A percentile compares a stretch with the other conserved stretches of the same genome.
phyloP scores from a whole-genome alignment of 2,329 filamentous ascomycete species.

The Teratosphaeriaceae sp. region DNA sequence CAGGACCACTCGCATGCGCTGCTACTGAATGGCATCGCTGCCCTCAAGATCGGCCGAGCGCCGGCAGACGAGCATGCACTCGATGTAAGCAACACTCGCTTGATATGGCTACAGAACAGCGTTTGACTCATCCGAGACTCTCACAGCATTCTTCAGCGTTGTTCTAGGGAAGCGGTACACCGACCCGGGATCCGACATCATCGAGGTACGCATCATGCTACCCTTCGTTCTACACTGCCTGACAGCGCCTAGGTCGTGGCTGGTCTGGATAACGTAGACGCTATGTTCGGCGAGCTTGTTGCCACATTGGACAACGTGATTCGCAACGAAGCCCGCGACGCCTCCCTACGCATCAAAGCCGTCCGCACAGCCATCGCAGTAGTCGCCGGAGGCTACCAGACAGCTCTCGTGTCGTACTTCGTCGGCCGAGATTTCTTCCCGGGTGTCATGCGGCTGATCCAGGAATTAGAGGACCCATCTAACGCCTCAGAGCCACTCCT shows the following conservation, averaged over 20 bases:
- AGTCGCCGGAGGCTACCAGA: conserved; percentile 88
- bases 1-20: conserved; percentile 67
- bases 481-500: conserved; percentile 65
- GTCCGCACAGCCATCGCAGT: conserved; percentile 76
- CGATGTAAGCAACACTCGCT: conserved; percentile 57
- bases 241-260: conserved; percentile 79
- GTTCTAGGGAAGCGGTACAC: conserved; percentile 86
- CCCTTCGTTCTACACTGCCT: too few species aligned
- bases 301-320: conserved; percentile 75
- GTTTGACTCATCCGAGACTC: conserved; percentile 58
- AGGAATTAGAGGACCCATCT: conserved; percentile 63
- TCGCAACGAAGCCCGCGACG: conserved; percentile 59
- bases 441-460: conserved; percentile 87
- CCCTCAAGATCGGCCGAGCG: conserved; percentile 55
- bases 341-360: conserved; percentile 70
- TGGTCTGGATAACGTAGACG: conserved; percentile 81
- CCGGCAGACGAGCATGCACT: conserved; percentile 71
- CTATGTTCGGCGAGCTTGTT: conserved; percentile 83
- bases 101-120: background rate
- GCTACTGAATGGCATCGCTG: conserved; percentile 64
- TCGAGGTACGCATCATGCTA: too few species aligned
- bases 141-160: conserved; percentile 78
- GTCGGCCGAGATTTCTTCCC: conserved; percentile 93
- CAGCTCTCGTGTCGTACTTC: conserved; percentile 87
- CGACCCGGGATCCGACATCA: conserved; percentile 92